These are phyloP conservation scores for Sporothrix pseudoabietina DNA, from an alignment of 2,329 filamentous ascomycete species.

Conservation along the genomic window DNA sequence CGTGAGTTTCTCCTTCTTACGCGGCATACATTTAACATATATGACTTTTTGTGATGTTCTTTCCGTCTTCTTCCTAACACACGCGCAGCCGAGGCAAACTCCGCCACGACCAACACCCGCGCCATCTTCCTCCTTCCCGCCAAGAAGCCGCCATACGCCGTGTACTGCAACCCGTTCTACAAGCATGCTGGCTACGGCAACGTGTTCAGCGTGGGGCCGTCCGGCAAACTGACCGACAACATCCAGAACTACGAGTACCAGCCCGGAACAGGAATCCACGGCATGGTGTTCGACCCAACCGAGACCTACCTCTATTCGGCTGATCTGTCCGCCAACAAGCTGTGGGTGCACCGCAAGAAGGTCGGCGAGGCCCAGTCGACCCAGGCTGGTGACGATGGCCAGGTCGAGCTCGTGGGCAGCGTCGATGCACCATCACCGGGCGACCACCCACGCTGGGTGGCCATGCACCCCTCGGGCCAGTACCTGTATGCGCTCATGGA, in stretches of 20 bases:
- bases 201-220: conserved; percentile 64
- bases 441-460: conserved; percentile 88
- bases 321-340: conserved; percentile 74
- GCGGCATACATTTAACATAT: neutral
- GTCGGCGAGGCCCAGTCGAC: conserved; percentile 36
- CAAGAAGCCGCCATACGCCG: conserved; percentile 72
- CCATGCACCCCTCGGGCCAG: conserved; percentile 74
- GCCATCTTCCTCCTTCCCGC: conserved; percentile 88
- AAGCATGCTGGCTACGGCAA: conserved; percentile 80
- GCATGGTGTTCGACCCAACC: conserved; percentile 76
- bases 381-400: conserved; percentile 52
- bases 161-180: conserved; percentile 92
- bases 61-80: neutral
- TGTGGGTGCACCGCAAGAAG: conserved; percentile 80
- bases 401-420: conserved; percentile 69
- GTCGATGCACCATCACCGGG: conserved; percentile 68
- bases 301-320: conserved; percentile 79
- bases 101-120: conserved; percentile 74
- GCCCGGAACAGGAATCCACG: conserved; percentile 71
- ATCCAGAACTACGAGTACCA: conserved; percentile 75
- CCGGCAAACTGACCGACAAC: conserved; percentile 63
- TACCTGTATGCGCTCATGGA: conserved; percentile 89
- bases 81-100: conserved; percentile 64
- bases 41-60: neutral
- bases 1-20: conserved; percentile 53